These are phyloP conservation scores for Morella rubra DNA, from an alignment of 306 rosid genomes.

Conservation along the genomic window DNA sequence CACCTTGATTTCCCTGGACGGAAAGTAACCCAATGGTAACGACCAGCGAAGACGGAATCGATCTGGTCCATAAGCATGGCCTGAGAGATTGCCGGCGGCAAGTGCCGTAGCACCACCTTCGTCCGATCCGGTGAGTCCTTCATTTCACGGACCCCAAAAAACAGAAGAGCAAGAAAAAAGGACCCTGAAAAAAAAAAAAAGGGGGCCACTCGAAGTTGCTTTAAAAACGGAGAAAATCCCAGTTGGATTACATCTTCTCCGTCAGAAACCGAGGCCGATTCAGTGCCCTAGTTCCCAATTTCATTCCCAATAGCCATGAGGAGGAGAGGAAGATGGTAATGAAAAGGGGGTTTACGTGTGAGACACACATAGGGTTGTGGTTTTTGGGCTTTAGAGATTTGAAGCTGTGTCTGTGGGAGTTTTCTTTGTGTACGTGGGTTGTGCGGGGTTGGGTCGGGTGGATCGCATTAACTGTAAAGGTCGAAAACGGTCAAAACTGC, in stretches of 20 bases:
- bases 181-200: slow-evolving; percentile 28
- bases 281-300: slow-evolving; percentile 42
- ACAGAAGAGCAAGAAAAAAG: slow-evolving; percentile 10
- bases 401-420: not conserved
- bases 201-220: not conserved
- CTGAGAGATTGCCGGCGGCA: slow-evolving; percentile 63
- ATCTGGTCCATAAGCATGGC: slow-evolving; percentile 47
- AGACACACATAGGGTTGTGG: not conserved
- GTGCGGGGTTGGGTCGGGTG: too few species aligned
- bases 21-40: slow-evolving; percentile 65
- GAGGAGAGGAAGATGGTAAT: not conserved
- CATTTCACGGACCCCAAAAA: slow-evolving; percentile 26
- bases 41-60: slow-evolving; percentile 50
- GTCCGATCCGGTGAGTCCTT: slow-evolving; percentile 63
- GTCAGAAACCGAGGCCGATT: slow-evolving; percentile 4
- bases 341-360: not conserved
- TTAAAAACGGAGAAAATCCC: not conserved
- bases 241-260: slow-evolving; percentile 37
- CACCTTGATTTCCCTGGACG: slow-evolving; percentile 57
- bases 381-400: not conserved
- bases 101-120: slow-evolving; percentile 76
- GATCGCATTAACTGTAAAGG: too few species aligned
- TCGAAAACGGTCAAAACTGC: too few species aligned
- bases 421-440: not conserved
- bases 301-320: slow-evolving; percentile 40